Base-by-base conservation (phyloP, 2,329 filamentous ascomycete species). In the Aspergillus pseudoviridinutans region DNA sequence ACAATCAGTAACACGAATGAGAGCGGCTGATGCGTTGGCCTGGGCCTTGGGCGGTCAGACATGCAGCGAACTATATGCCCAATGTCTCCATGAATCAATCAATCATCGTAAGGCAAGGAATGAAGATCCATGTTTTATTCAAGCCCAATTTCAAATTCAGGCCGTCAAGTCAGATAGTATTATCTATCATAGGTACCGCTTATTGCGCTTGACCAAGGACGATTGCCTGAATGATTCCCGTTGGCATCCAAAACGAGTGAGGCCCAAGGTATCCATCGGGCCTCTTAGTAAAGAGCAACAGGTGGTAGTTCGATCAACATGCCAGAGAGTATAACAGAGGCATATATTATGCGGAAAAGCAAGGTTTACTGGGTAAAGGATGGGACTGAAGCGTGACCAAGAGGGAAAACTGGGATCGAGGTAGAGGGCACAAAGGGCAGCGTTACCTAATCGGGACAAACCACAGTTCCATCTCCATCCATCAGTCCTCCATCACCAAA, bases 1-100 rank as follows among this genome's bases (percentile, higher is more conserved):
- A 22, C 44, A 47, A 27, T 14, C 8, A 47, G 20, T 47, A 24
- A 17, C 14, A 29, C 17, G 29, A 51, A 49, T 50, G 50, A 49
- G 52, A 47, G 56, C 51, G 61, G 60, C 52, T 53, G 47, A 58
- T 53, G 56, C 59, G 49, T 56, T 57, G 53, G 58, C 55, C 58
- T 58, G 54, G 51, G 51, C 55, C 55, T 68, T 66, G 66, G 66
- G 66, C 65, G 58, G 65, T 65, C 61, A 67, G 51, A 46, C 63
- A 59, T 65, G 65, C 65, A 65, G 59, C 51, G 47, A 60, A 42
- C 56, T 68, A 59, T 65, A 64, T 70, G 68, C 68, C 68, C 66
- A 66, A 70, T 64, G 59, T 54, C 35, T 50, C 61, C 59, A 51
- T 58, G 56, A 56, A 58, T 29, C 38, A 51, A 57, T 59, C 38